Base-by-base conservation (phyloP, 2,329 filamentous ascomycete genomes). In the Penicillium sp. region DNA sequence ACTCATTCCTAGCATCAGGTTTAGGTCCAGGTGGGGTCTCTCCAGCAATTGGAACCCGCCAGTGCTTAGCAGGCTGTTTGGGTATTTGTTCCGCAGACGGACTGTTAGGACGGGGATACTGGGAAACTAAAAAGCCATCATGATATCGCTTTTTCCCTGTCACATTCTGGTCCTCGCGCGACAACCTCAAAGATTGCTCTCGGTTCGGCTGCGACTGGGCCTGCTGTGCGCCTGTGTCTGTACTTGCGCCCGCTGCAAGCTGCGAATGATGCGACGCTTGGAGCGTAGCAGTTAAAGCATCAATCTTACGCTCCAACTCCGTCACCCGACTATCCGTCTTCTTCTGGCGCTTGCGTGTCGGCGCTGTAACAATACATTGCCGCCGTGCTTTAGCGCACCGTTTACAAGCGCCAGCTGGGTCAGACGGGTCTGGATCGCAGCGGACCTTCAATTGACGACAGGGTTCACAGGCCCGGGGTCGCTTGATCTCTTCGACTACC, bases 241-340 rank as follows among this genome's bases (percentile, higher is more conserved):
- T 57, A 14, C 54, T 42, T 12, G 35, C 33, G 12, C 29, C 53
- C 26, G 53, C 57, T 41, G 41, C n/a, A 22, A 46, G 23, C 31
- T 46, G 63, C 18, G 58, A 51, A 6, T 65, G 66, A 49, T 73
- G 70, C 9, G 73, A 71, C 2, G 89, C 85, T 44, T 90, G 87
- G 61, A 96, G 71, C 33, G 86, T 91, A 6, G 90, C 89, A 7
- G 90, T 96, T 69, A 96, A 72, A 8, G 89, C 89, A 77, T 96
- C 91, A 60, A 96, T 93, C 78, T 95, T 95, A 79, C 88, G 91
- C 79, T 96, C 92, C 49, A 97, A 80, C 77, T 96, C 92, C 8
- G 91, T 89, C 12, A 97, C 92, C 49, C 91, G 83, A 62, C 86
- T 93, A 71, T 96, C 92, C 51, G 90, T 92, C 80, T 96, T 96